phyloP scores from a whole-genome alignment of 345 rosid genomes.

The Eucalyptus pauciflora region DNA sequence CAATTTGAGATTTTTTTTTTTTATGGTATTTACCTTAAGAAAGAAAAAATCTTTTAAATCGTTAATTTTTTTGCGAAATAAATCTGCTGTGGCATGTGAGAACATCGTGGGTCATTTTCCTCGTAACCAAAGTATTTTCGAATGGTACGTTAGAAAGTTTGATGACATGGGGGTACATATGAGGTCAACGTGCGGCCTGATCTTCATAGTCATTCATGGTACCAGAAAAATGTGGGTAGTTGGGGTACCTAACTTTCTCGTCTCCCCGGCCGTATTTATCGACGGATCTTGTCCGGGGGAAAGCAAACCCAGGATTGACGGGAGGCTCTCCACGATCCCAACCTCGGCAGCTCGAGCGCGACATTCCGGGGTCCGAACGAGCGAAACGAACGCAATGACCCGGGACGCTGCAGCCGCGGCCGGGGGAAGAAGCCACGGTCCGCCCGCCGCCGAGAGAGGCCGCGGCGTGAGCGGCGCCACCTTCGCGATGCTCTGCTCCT shows the following conservation, averaged over 20 bases:
- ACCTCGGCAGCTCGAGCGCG: neutral
- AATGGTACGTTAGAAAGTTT: neutral
- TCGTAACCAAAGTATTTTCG: neutral
- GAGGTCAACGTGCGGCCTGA: neutral
- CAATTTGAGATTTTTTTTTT: rapidly evolving
- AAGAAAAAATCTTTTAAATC: no score
- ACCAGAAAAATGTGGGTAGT: neutral
- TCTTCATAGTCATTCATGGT: rapidly evolving
- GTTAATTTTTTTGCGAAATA: no score
- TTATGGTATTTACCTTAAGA: no score
- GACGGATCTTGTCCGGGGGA: neutral
- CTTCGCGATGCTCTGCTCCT: neutral
- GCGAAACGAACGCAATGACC: neutral
- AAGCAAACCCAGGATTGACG: neutral
- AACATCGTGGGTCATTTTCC: neutral
- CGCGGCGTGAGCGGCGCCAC: rapidly evolving
- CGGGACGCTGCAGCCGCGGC: neutral
- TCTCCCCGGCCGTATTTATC: neutral
- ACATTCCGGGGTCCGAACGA: neutral
- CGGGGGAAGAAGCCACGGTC: neutral
- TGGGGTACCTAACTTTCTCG: neutral
- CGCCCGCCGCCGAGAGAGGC: neutral
- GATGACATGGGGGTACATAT: neutral
- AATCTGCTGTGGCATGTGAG: no score
- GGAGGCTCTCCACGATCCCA: rapidly evolving